phyloP scores from a whole-genome alignment of 495 filamentous ascomycete genomes.

The Lindgomyces ingoldianus region DNA sequence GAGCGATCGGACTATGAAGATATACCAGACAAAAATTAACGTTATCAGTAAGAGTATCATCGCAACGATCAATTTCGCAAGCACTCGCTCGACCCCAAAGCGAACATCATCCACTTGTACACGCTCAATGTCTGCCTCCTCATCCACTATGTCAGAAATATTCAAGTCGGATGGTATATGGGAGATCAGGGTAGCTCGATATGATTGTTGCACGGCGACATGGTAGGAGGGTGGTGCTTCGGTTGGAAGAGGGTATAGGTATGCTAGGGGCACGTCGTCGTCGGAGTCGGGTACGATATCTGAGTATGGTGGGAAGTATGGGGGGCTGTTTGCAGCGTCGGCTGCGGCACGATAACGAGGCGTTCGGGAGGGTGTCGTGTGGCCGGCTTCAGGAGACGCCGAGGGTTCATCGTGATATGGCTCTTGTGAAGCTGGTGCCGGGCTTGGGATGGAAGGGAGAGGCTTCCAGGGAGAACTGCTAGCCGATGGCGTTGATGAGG shows the following conservation, averaged over 20 bases:
- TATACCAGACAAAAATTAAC: not conserved
- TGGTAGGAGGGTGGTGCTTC: conserved; percentile 33
- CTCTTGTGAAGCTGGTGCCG: not conserved
- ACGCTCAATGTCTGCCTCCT: conserved; percentile 11
- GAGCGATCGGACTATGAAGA: too few species aligned
- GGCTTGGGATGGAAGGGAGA: conserved; percentile 11
- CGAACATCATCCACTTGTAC: conserved; percentile 9
- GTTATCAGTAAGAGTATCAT: conserved; percentile 11
- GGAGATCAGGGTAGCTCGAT: conserved; percentile 22
- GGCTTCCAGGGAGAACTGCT: not conserved
- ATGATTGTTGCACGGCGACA: conserved; percentile 15
- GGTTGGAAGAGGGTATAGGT: conserved; percentile 16
- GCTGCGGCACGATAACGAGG: conserved; percentile 16
- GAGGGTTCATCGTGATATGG: conserved; percentile 25
- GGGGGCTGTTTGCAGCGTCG: not conserved
- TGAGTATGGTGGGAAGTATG: conserved; percentile 11
- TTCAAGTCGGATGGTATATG: conserved; percentile 16
- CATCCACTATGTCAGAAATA: not conserved
- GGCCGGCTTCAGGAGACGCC: not conserved
- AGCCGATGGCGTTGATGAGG: not conserved
- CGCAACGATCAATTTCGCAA: conserved; percentile 18
- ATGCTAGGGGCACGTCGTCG: conserved; percentile 27
- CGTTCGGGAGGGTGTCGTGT: not conserved
- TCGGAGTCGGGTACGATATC: not conserved
- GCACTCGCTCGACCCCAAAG: conserved; percentile 25